Conservation (phyloP, 2,329 filamentous ascomycete genomes). For the Truncatella angustata region DNA sequence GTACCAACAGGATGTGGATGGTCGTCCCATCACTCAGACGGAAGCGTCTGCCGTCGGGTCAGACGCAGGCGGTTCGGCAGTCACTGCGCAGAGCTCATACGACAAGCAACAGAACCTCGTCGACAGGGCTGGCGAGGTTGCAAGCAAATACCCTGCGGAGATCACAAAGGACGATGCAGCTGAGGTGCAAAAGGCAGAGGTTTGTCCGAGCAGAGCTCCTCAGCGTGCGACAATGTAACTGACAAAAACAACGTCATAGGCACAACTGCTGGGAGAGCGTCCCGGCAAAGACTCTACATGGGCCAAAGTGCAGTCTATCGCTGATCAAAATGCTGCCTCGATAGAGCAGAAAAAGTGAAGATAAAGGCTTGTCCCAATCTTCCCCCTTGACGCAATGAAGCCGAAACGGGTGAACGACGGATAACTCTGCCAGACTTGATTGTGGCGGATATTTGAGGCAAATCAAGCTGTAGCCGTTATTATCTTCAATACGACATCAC, state of each 20-base stretch:
- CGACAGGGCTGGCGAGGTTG: constrained; percentile 25
- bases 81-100: constrained; percentile 31
- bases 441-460: too few relatives aligned
- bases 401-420: too few relatives aligned
- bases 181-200: constrained; percentile 26
- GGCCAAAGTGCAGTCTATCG: constrained; percentile 26
- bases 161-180: constrained; percentile 31
- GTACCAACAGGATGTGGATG: constrained; percentile 18
- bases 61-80: constrained; percentile 28
- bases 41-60: constrained; percentile 27
- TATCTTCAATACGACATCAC: too few relatives aligned
- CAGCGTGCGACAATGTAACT: not conserved
- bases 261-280: constrained; percentile 16
- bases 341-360: not conserved
- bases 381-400: too few relatives aligned
- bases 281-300: constrained; percentile 24
- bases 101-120: constrained; percentile 32
- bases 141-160: constrained; percentile 23
- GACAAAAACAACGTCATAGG: not conserved
- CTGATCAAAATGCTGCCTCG: constrained; percentile 21
- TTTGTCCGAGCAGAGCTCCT: not conserved
- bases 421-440: too few relatives aligned
- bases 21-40: constrained; percentile 24
- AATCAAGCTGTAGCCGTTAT: too few relatives aligned
- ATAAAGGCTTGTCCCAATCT: too few relatives aligned